These are phyloP conservation scores for Hymenoscyphus fraxineus DNA, from an alignment of 2,329 filamentous ascomycete genomes.

Conservation along the genomic window DNA sequence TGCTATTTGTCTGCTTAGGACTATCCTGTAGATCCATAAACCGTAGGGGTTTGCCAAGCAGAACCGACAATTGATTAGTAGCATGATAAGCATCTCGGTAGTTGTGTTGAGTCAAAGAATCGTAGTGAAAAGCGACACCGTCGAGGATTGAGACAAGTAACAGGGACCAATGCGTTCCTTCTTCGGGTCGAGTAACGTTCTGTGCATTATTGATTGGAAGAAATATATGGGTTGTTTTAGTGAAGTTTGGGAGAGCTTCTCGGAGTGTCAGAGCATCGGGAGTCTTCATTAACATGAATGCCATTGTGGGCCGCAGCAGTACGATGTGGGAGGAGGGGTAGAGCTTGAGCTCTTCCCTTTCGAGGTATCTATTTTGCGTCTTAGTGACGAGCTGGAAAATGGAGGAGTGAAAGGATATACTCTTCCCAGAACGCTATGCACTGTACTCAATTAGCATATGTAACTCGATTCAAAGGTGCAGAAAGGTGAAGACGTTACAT, in stretches of 20 bases:
- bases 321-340: conserved; percentile 83
- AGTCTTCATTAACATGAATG: conserved; percentile 82
- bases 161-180: conserved; percentile 91
- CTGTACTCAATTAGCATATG: conserved; percentile 40
- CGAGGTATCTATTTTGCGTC: conserved; percentile 60
- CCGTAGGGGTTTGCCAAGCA: conserved; percentile 64
- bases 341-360: conserved; percentile 77
- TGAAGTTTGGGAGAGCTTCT: conserved; percentile 76
- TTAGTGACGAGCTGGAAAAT: conserved; percentile 13
- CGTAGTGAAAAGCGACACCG: conserved; percentile 93
- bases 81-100: conserved; percentile 67
- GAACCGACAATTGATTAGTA: conserved; percentile 61
- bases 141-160: conserved; percentile 87
- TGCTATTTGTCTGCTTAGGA: conserved; percentile 87
- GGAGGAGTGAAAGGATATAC: conserved; percentile 43
- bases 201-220: conserved; percentile 89
- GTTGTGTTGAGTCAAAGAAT: conserved; percentile 77
- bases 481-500: conserved; percentile 53
- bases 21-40: conserved; percentile 82
- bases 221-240: conserved; percentile 83
- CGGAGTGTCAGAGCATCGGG: conserved; percentile 52
- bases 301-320: conserved; percentile 88
- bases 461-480: conserved; percentile 9
- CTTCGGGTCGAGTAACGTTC: conserved; percentile 74
- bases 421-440: conserved; percentile 99